Evolutionary conservation across 495 filamentous ascomycete genomes (phyloP).

Genomic region (Tuber microsphaerosporum): DNA sequence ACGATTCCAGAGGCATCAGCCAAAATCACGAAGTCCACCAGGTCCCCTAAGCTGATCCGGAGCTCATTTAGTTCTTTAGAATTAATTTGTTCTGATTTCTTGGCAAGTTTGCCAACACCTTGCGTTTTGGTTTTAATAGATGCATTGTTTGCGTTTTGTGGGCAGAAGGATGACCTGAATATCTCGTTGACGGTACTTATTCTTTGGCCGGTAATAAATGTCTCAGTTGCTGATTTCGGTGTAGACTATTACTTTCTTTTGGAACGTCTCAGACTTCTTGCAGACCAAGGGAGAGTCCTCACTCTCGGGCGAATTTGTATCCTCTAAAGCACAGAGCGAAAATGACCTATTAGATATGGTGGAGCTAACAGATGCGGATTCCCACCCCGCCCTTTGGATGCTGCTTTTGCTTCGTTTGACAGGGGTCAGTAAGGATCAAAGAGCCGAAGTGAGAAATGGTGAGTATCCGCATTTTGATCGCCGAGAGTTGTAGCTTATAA

Average conservation of each 20-base stretch:
- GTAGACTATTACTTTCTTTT: constrained; percentile 79
- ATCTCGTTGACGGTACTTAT: constrained; percentile 64
- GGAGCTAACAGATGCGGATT: constrained; percentile 48
- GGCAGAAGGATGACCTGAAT: constrained; percentile 85
- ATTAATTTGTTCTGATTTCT: constrained; percentile 89
- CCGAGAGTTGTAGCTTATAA: constrained; percentile 5
- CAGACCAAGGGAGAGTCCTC: constrained; percentile 40
- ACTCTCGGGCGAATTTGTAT: constrained; percentile 45
- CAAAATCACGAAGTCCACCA: constrained; percentile 52
- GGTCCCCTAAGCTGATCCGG: constrained; percentile 59
- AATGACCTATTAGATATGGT: constrained; percentile 49
- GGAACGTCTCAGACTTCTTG: constrained; percentile 86
- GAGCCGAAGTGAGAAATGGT: constrained; percentile 85
- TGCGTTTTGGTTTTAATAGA: constrained; percentile 80
- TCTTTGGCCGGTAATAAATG: constrained; percentile 44
- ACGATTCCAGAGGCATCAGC: constrained; percentile 28
- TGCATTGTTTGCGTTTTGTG: constrained; percentile 77
- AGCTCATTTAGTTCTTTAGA: constrained; percentile 82
- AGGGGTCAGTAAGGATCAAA: constrained; percentile 64
- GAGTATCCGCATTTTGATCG: constrained; percentile 25
- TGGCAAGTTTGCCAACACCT: constrained; percentile 65
- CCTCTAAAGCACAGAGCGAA: constrained; percentile 47
- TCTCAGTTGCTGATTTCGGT: constrained; percentile 13
- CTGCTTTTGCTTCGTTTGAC: constrained; percentile 71
- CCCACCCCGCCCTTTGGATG: constrained; percentile 70